phyloP scores from a whole-genome alignment of 495 filamentous ascomycete species.

The Daldinia loculata region DNA sequence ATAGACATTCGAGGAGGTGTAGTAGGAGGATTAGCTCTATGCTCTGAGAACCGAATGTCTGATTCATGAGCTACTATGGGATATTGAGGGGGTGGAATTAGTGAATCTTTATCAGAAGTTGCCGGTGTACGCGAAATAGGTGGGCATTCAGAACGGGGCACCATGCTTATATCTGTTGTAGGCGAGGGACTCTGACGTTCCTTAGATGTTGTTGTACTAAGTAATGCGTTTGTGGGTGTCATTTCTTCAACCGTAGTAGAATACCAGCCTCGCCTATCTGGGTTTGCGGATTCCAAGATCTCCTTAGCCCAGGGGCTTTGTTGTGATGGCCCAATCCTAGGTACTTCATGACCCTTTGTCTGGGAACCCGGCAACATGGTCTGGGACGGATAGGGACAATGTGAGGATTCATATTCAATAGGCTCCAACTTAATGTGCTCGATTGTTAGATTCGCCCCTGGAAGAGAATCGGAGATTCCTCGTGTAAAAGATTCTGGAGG shows the following conservation, averaged over 20 bases:
- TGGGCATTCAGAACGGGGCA: neutral
- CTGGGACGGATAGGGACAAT: neutral
- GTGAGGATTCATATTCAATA: constrained; percentile 3
- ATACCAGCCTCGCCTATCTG: neutral
- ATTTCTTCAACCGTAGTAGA: neutral
- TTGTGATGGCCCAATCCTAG: constrained; percentile 36
- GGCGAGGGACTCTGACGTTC: constrained; percentile 15
- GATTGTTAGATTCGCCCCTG: constrained; percentile 7
- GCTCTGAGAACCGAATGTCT: neutral
- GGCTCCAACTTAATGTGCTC: constrained; percentile 26
- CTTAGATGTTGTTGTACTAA: neutral
- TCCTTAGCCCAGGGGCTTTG: constrained; percentile 42
- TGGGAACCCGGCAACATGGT: constrained; percentile 2
- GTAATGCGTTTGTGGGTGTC: neutral
- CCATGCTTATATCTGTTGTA: neutral
- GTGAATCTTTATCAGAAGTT: neutral
- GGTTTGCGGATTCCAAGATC: neutral
- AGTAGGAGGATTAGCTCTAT: constrained; percentile 1
- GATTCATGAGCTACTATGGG: neutral
- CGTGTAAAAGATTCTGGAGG: neutral
- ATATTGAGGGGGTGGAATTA: neutral
- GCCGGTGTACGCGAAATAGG: neutral
- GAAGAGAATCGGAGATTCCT: constrained; percentile 9
- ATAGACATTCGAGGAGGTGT: constrained; percentile 21
- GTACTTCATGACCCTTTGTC: neutral